A percentile compares a stretch with the other conserved stretches of the same genome.
These are phyloP conservation scores for Xanthoparmelia taractica DNA, from an alignment of 495 filamentous ascomycete species.

Conservation along the genomic window DNA sequence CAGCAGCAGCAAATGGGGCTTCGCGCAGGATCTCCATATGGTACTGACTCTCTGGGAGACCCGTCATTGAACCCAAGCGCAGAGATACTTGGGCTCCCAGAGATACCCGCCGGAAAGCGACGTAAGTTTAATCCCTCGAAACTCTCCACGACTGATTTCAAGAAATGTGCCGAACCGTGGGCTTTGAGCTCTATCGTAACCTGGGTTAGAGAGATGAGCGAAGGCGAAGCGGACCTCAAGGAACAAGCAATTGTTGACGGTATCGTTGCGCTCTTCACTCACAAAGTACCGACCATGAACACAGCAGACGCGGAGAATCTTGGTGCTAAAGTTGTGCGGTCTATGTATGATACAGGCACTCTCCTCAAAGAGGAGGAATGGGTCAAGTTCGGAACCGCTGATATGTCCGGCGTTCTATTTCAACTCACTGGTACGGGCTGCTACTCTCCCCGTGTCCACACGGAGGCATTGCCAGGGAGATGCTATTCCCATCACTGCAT, in stretches of 20 bases:
- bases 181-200: slow-evolving; percentile 77
- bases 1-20: slow-evolving; percentile 44
- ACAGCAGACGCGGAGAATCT: slow-evolving; percentile 91
- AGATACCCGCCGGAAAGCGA: slow-evolving; percentile 58
- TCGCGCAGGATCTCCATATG: slow-evolving; percentile 34
- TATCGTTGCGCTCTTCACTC: slow-evolving; percentile 82
- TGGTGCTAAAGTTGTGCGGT: slow-evolving; percentile 65
- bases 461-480: slow-evolving; percentile 60
- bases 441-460: slow-evolving; percentile 77
- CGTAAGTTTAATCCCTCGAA: slow-evolving; percentile 85
- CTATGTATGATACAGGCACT: slow-evolving; percentile 72
- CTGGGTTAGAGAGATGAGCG: slow-evolving; percentile 83
- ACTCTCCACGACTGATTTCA: slow-evolving; percentile 74
- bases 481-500: slow-evolving; percentile 96
- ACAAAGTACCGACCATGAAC: slow-evolving; percentile 98
- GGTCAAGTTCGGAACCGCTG: slow-evolving; percentile 78
- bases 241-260: slow-evolving; percentile 76
- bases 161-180: slow-evolving; percentile 84
- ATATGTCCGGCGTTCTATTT: slow-evolving; percentile 79
- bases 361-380: slow-evolving; percentile 91
- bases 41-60: slow-evolving; percentile 35
- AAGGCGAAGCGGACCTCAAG: slow-evolving; percentile 75
- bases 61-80: slow-evolving; percentile 42
- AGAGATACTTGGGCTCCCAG: slow-evolving; percentile 59
- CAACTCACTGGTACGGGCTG: slow-evolving; percentile 91